A percentile compares a stretch with the other conserved stretches of the same genome.
phyloP scores from a whole-genome alignment of 768 basidiomycete species.

The Mycena vitilis region DNA sequence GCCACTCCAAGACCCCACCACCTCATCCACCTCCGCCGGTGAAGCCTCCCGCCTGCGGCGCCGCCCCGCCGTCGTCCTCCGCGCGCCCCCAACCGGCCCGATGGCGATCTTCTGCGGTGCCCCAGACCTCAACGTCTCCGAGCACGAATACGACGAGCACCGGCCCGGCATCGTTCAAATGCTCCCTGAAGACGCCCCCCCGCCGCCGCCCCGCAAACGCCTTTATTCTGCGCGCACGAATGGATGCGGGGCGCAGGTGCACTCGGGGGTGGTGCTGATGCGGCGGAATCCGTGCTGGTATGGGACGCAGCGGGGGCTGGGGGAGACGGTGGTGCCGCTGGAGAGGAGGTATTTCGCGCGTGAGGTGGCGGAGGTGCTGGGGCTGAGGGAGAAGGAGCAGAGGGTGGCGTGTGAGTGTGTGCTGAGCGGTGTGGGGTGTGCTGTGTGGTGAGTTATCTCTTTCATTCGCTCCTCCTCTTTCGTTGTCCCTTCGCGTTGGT shows the following conservation, averaged over 20 bases:
- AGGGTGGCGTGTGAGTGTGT: constrained; percentile 9
- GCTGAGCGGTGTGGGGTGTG: constrained; percentile 13
- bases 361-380: background rate
- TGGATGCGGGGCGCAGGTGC: constrained; percentile 14
- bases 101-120: constrained; percentile 18
- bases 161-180: constrained; percentile 5
- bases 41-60: constrained; percentile 12
- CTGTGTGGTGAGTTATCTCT: constrained; percentile 16
- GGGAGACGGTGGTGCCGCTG: constrained; percentile 19
- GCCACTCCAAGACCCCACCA: background rate
- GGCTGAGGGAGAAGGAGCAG: background rate
- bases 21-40: background rate
- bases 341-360: constrained; percentile 11
- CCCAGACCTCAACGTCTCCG: background rate
- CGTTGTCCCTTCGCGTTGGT: too few species aligned
- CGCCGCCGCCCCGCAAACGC: background rate
- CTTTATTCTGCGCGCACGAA: constrained; percentile 8
- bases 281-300: constrained; percentile 16
- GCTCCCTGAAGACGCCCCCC: background rate
- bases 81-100: background rate
- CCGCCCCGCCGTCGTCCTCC: constrained; percentile 11
- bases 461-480: background rate
- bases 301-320: background rate
- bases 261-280: background rate
- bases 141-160: constrained; percentile 12